These are phyloP conservation scores for Boletus rufocinnamomeus DNA, from an alignment of 768 basidiomycete genomes.

Conservation along the genomic window DNA sequence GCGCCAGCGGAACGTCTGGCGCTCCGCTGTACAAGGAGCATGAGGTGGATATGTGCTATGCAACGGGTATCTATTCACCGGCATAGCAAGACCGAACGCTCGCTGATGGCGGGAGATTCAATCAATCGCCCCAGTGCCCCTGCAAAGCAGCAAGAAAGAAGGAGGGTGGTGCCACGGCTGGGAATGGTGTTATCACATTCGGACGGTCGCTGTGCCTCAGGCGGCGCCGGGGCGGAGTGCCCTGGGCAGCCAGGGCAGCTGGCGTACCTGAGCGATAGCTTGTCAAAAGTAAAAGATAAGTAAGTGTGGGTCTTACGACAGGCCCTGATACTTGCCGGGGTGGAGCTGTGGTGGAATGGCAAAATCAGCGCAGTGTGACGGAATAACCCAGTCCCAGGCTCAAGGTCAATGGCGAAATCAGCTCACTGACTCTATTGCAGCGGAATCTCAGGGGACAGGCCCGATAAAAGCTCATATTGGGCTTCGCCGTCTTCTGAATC, in stretches of 20 bases:
- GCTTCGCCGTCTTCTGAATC: no score
- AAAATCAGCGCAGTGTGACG: constrained; percentile 27
- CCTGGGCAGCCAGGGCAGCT: no score
- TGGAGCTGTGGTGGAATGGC: constrained; percentile 19
- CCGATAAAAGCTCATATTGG: constrained; percentile 15
- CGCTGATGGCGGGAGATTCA: background rate
- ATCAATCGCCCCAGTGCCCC: no score
- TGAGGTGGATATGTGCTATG: background rate
- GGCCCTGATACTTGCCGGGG: background rate
- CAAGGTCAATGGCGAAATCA: constrained; percentile 30
- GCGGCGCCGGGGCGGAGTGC: no score
- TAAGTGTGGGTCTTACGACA: constrained; percentile 1
- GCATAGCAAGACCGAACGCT: background rate
- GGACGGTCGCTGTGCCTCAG: background rate
- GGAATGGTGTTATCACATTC: background rate
- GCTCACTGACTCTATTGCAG: constrained; percentile 3
- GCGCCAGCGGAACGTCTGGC: background rate
- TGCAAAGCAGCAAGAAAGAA: no score
- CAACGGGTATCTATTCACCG: background rate
- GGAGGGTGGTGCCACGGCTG: background rate
- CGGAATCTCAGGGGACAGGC: constrained; percentile 10
- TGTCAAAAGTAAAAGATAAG: background rate
- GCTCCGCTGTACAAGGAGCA: background rate
- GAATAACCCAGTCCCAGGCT: background rate
- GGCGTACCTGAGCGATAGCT: background rate